Base-by-base conservation (phyloP, 306 rosid species). In the Fagus crenata region DNA sequence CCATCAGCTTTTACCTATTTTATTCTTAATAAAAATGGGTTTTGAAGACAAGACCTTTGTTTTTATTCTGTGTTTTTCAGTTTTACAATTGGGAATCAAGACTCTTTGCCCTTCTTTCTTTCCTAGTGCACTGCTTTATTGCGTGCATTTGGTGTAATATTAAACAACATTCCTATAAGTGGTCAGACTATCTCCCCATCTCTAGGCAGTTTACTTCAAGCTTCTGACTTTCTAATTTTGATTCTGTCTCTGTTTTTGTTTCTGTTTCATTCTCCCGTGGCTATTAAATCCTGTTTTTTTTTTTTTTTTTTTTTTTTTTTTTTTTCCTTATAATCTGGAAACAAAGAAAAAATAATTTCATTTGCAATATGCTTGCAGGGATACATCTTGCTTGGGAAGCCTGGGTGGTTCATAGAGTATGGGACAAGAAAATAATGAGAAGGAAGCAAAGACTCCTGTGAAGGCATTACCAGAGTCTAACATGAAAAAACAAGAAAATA, bases 331-430 rank as follows among this genome's bases (percentile, higher is more conserved):
- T 6, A n/a, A 7, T 11, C 68, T 53, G 49, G 46, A 75, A 53
- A 67, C 13, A 37, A 69, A 55, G 63, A 58, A 13, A 9, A 9
- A 56, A 5, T 64, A 1, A 7, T 55, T 64, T 54, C 59, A 36
- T 49, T 37, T 41, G 63, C 72, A 65, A 72, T 37, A 22, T 13
- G n/a, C n/a, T 77, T 77, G 75, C 82, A 53, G 46, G 83, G 80
- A 41, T 71, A 18, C 67, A 35, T 72, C 43, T 67, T 7, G 37
- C 8, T 67, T 22, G 49, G 40, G 61, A 41, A 73, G 18, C 70
- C 22, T 55, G 14, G 17, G 53, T 46, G 68, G 68, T 75, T 65
- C 1, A 36, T 76, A 35, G 53, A 72, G 68, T 15, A 64, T 64
- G 69, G 28, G 14, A 37, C 28, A 15, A 22, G 43, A 64, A 64